Evolutionary conservation across 108 stramenopile genomes (phyloP).

Genomic region (Fragilariopsis cylindrus): DNA sequence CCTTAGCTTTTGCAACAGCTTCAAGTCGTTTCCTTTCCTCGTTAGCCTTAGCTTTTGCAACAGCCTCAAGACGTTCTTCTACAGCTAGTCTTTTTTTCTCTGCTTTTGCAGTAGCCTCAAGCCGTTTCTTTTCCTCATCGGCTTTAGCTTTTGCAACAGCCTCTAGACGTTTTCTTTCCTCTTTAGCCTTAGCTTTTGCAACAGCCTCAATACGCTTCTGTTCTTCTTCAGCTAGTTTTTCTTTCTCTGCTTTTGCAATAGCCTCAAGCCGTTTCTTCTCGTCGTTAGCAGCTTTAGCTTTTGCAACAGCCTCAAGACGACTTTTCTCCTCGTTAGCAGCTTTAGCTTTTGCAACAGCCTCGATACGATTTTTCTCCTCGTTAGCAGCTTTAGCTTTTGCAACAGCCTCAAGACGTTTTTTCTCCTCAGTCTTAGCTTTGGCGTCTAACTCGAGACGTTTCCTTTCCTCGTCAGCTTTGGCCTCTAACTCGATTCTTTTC

Average conservation of each 20-base stretch:
- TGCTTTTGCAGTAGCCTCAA: too few species aligned
- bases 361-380: neutral
- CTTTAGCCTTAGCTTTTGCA: conserved; percentile 1
- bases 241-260: too few species aligned
- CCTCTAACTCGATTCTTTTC: neutral
- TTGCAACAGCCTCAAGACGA: too few species aligned
- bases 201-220: neutral
- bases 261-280: too few species aligned
- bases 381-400: neutral
- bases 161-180: neutral
- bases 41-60: conserved; percentile 6
- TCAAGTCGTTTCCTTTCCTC: neutral
- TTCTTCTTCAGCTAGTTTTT: neutral
- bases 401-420: too few species aligned
- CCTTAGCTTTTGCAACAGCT: neutral
- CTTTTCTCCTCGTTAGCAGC: too few species aligned
- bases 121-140: neutral
- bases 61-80: neutral
- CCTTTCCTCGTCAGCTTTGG: neutral
- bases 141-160: neutral
- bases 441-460: neutral
- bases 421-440: conserved; percentile 2
- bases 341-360: too few species aligned
- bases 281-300: too few species aligned
- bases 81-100: too few species aligned